Conservation (phyloP, 1,284 basidiomycete genomes). For the Ceraceosorus bombacis region DNA sequence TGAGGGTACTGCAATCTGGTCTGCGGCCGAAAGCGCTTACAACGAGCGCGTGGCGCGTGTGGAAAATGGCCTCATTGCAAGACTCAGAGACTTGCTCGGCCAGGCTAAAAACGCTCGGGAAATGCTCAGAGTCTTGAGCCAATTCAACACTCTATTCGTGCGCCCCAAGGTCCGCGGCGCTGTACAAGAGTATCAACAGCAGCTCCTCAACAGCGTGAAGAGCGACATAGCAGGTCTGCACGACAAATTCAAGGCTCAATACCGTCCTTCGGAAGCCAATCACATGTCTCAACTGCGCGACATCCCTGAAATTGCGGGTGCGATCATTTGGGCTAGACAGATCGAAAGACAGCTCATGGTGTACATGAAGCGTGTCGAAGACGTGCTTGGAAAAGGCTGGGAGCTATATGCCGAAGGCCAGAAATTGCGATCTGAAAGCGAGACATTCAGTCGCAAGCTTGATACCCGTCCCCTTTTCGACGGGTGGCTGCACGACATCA, state of each 20-base stretch:
- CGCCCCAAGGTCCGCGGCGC: constrained; percentile 79
- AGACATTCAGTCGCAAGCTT: constrained; percentile 88
- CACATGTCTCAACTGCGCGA: constrained; percentile 98
- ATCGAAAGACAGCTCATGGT: constrained; percentile 91
- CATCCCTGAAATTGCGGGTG: constrained; percentile 88
- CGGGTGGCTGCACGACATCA: constrained; percentile 93
- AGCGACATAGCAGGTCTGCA: constrained; percentile 92
- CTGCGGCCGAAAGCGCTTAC: constrained; percentile 90
- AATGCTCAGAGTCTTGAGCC: constrained; percentile 98
- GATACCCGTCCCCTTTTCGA: constrained; percentile 89
- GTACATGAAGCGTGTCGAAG: constrained; percentile 99
- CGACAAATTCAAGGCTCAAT: constrained; percentile 75
- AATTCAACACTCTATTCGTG: constrained; percentile 95
- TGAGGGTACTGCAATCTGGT: constrained; percentile 99
- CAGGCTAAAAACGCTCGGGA: constrained; percentile 94
- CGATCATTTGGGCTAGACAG: constrained; percentile 96
- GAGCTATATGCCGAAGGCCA: constrained; percentile 98
- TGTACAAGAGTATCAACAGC: constrained; percentile 97
- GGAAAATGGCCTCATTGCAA: constrained; percentile 95
- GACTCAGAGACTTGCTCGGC: constrained; percentile 82
- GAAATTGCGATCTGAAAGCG: constrained; percentile 82
- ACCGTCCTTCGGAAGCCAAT: constrained; percentile 87
- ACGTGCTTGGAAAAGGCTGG: constrained; percentile 96
- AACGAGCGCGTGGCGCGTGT: constrained; percentile 94
- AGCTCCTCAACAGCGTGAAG: constrained; percentile 60